phyloP scores from a whole-genome alignment of 371 early-diverging fungal species.

The Fennellomyces sp. region DNA sequence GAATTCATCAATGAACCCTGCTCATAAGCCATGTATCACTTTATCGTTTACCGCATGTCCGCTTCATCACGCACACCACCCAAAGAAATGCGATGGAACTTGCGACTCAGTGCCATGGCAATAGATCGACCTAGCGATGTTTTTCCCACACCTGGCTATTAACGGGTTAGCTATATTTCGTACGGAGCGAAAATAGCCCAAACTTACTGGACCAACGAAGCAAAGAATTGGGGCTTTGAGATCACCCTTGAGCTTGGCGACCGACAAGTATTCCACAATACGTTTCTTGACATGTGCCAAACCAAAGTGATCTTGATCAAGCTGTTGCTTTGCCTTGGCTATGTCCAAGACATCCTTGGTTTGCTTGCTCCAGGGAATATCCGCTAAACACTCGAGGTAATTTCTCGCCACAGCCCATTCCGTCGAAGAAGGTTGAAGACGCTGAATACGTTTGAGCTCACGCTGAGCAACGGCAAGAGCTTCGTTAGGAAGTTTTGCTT shows the following conservation, averaged over 20 bases:
- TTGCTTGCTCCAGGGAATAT: constrained; percentile 77
- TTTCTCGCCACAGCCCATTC: constrained; percentile 82
- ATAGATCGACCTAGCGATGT: constrained; percentile 84
- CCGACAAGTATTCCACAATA: constrained; percentile 84
- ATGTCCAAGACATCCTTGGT: constrained; percentile 73
- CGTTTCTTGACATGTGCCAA: constrained; percentile 83
- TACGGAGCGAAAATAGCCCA: too few species aligned
- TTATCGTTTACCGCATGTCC: constrained; percentile 62
- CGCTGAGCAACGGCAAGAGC: constrained; percentile 67
- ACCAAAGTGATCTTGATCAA: constrained; percentile 85
- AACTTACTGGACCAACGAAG: constrained; percentile 70
- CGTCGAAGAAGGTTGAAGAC: constrained; percentile 72
- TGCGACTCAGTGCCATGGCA: constrained; percentile 78
- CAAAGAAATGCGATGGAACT: constrained; percentile 83
- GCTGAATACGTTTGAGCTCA: constrained; percentile 68
- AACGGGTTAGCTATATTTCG: background rate
- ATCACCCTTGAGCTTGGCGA: constrained; percentile 77
- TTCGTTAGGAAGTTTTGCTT: constrained; percentile 71
- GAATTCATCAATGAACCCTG: background rate
- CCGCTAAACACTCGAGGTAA: constrained; percentile 77
- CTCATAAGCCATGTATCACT: background rate
- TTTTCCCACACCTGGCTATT: constrained; percentile 81
- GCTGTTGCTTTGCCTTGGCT: constrained; percentile 59
- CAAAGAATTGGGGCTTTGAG: constrained; percentile 86
- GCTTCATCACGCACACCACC: constrained; percentile 92